Evolutionary conservation across 1,284 basidiomycete genomes (phyloP), one percentile per base, ranked within the genome.

Genomic region (Irpex sp.): DNA sequence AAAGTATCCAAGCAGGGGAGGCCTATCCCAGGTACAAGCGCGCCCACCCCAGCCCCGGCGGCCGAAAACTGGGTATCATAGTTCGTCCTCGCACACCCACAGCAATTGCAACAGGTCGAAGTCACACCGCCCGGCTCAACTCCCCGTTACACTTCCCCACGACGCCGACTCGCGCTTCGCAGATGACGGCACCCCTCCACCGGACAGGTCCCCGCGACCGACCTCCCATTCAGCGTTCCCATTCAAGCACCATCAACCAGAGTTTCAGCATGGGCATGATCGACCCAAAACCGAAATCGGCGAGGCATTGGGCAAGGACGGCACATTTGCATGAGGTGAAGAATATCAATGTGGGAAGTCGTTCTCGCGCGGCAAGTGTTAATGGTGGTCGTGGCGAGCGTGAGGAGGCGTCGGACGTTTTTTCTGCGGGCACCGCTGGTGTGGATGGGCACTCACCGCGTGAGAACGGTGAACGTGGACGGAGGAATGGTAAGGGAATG

Each of bases 281-380:
- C 55, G 70, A 72, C 62, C 75, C 70, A 19, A 73, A 74, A 31
- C 79, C 80, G 11, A 78, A 78, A 65, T 84, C 84, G 19, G 83
- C 83, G 48, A 84, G 82, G 64, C 80, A 80, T 49, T 89, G 85
- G 84, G 89, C 88, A 26, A 78, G 87, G 54, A 88, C 80, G 3
- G 86, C 90, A 2, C 90, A 92, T 77, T 66, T 92, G 64, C 90
- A 92, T 68, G 88, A 90, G 70, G 83, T 91, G 64, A 79, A 79
- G 65, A 66, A 63, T 34, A 34, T 34, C 31, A 34, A 34, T 31
- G 60, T 17, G 54, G 34, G 34, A 56, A 21, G 21, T 37, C 11
- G 54, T 17, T 9, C 11, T 4, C 21, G 19, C n/a, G 9, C 49
- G 49, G n/a, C 8, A 4, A 9, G 31, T 56, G n/a, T 11, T n/a